Percentiles rank a stretch among this genome's conserved stretches.
Conservation (phyloP, 2,329 filamentous ascomycete genomes). For the Pleochaeta shiraiana region DNA sequence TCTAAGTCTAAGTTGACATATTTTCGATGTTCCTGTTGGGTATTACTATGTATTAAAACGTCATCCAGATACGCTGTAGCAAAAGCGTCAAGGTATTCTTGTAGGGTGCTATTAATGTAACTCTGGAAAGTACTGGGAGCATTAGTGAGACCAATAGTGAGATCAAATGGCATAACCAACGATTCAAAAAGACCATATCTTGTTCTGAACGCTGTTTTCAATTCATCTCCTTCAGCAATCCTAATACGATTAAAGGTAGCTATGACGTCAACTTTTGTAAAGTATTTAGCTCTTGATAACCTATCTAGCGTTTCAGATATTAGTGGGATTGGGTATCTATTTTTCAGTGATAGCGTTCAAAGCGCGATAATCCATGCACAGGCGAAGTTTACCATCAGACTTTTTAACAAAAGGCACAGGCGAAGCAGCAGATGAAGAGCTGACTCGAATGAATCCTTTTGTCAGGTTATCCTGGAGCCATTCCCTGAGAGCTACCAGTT, state of each 20-base stretch:
- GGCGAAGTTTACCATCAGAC: background rate
- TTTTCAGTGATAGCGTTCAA: background rate
- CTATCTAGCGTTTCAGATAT: background rate
- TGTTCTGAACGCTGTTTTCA: background rate
- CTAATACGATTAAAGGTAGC: background rate
- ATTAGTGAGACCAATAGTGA: slow-evolving; percentile 4
- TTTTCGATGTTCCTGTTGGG: background rate
- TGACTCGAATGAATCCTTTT: background rate
- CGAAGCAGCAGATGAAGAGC: background rate
- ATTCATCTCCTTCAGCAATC: background rate
- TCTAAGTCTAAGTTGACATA: background rate
- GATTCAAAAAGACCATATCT: slow-evolving; percentile 4
- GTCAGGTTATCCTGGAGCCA: background rate
- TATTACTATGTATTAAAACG: slow-evolving; percentile 6
- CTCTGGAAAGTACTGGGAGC: slow-evolving; percentile 2
- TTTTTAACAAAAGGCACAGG: background rate
- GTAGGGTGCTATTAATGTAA: slow-evolving; percentile 5
- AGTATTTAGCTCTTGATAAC: background rate
- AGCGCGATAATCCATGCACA: background rate
- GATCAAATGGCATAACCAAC: slow-evolving; percentile 1
- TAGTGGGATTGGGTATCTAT: slow-evolving; percentile 1
- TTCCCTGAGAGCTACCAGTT: background rate
- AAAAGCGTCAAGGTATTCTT: slow-evolving; percentile 5
- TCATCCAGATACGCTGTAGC: slow-evolving; percentile 2
- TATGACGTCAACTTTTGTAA: background rate